phyloP scores from a whole-genome alignment of 768 basidiomycete genomes.

The Psilocybe tampanensis region DNA sequence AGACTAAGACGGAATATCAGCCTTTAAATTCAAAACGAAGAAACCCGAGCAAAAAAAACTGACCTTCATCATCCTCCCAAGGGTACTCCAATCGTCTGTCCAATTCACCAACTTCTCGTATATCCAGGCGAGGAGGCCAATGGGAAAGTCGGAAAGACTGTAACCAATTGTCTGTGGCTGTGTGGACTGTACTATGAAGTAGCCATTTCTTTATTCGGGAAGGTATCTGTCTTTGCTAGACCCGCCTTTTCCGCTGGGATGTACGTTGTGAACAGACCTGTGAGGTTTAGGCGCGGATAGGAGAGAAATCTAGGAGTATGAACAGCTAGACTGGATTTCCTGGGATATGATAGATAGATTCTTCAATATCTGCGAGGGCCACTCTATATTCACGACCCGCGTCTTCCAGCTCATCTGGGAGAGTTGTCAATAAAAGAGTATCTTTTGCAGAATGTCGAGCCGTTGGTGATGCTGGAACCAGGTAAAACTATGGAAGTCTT shows the following conservation, averaged over 20 bases:
- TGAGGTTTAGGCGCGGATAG: conserved; percentile 25
- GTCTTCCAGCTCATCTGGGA: conserved; percentile 63
- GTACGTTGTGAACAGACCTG: conserved; percentile 26
- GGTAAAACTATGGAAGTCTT: conserved; percentile 1
- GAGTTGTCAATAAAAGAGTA: conserved; percentile 47
- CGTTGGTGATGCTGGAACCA: conserved; percentile 14
- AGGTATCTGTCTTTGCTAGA: conserved; percentile 29
- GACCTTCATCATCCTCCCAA: conserved; percentile 63
- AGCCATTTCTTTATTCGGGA: conserved; percentile 36
- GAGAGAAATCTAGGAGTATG: conserved; percentile 23
- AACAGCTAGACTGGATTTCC: too few species aligned
- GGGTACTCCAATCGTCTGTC: conserved; percentile 55
- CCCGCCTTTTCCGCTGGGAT: conserved; percentile 37
- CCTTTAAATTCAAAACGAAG: background rate
- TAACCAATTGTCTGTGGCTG: conserved; percentile 59
- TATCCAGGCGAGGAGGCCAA: conserved; percentile 55
- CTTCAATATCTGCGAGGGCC: conserved; percentile 49
- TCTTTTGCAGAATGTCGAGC: conserved; percentile 42
- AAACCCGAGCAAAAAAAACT: conserved; percentile 10
- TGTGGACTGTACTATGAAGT: conserved; percentile 42
- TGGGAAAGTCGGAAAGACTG: conserved; percentile 57
- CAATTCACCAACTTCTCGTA: conserved; percentile 52
- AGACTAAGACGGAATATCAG: conserved; percentile 36
- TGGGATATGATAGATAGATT: conserved; percentile 18
- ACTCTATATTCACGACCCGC: conserved; percentile 57